Conservation (phyloP, 768 basidiomycete species). For the Tephrocybe sp. region DNA sequence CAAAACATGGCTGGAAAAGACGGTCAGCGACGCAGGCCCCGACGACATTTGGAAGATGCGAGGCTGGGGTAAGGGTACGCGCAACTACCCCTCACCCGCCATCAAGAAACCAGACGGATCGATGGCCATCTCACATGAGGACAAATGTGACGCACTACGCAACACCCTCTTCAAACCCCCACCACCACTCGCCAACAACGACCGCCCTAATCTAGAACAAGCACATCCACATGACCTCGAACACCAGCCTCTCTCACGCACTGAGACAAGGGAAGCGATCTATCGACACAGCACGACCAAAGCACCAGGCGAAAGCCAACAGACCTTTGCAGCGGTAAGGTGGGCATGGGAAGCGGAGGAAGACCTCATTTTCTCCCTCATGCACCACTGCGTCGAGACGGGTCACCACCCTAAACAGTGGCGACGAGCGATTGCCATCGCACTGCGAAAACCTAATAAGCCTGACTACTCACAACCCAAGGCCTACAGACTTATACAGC, state of each 20-base stretch:
- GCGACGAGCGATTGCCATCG: slow-evolving; percentile 26
- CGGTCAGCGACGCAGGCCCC: too few relatives aligned
- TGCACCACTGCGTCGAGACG: slow-evolving; percentile 21
- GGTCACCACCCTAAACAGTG: slow-evolving; percentile 17
- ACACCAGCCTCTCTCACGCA: slow-evolving; percentile 10
- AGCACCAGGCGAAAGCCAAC: slow-evolving; percentile 24
- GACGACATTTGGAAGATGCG: too few relatives aligned
- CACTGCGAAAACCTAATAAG: slow-evolving; percentile 33
- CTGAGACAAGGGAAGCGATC: slow-evolving; percentile 1
- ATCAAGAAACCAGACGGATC: too few relatives aligned
- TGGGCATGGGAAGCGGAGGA: slow-evolving; percentile 21
- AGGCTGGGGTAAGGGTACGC: too few relatives aligned
- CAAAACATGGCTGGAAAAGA: not conserved
- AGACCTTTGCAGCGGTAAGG: slow-evolving; percentile 19
- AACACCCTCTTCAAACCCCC: not conserved
- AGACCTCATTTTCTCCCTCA: slow-evolving; percentile 6
- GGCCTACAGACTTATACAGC: slow-evolving; percentile 32
- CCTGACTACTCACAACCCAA: slow-evolving; percentile 30
- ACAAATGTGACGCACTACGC: not conserved
- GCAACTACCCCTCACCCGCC: too few relatives aligned
- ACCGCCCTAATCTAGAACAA: not conserved
- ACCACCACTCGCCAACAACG: not conserved
- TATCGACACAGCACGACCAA: not conserved
- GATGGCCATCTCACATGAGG: not conserved
- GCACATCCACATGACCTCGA: not conserved